A percentile compares a stretch with the other conserved stretches of the same genome.
Evolutionary conservation across 768 basidiomycete species (phyloP).

Genomic region (Xerocomellus amylosporus): DNA sequence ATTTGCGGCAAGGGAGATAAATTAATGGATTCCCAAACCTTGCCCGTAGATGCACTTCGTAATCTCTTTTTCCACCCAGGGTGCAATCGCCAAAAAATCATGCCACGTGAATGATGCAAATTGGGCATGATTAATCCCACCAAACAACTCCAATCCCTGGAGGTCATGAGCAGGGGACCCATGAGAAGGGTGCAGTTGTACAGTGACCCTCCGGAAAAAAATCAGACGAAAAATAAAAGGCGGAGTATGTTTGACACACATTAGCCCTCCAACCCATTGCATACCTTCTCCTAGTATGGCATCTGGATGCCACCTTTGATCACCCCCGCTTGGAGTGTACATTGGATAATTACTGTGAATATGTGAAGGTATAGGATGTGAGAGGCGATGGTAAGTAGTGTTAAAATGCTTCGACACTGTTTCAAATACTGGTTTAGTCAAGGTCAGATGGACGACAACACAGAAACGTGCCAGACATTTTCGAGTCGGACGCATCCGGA

Average conservation of each 20-base stretch:
- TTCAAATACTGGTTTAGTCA: not conserved
- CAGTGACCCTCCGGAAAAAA: slow-evolving; percentile 49
- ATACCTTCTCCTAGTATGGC: slow-evolving; percentile 56
- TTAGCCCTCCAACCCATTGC: slow-evolving; percentile 70
- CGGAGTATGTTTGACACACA: slow-evolving; percentile 41
- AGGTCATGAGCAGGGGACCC: slow-evolving; percentile 36
- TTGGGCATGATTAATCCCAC: slow-evolving; percentile 49
- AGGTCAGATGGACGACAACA: not conserved
- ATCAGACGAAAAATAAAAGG: slow-evolving; percentile 5
- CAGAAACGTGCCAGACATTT: slow-evolving; percentile 1
- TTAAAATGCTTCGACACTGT: slow-evolving; percentile 3
- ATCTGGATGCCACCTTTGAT: slow-evolving; percentile 59
- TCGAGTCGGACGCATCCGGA: slow-evolving; percentile 5
- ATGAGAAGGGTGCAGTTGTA: slow-evolving; percentile 50
- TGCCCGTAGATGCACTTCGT: slow-evolving; percentile 65
- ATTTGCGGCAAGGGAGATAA: not conserved
- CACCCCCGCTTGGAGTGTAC: slow-evolving; percentile 66
- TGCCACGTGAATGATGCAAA: slow-evolving; percentile 70
- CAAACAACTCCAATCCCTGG: slow-evolving; percentile 50
- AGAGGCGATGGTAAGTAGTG: slow-evolving; percentile 42
- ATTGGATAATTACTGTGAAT: slow-evolving; percentile 67
- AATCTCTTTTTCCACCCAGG: slow-evolving; percentile 71
- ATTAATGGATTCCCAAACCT: slow-evolving; percentile 57
- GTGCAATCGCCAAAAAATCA: slow-evolving; percentile 70
- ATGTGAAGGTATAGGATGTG: slow-evolving; percentile 53